Evolutionary conservation across 768 basidiomycete species (phyloP).

Genomic region (Trametes punicea): DNA sequence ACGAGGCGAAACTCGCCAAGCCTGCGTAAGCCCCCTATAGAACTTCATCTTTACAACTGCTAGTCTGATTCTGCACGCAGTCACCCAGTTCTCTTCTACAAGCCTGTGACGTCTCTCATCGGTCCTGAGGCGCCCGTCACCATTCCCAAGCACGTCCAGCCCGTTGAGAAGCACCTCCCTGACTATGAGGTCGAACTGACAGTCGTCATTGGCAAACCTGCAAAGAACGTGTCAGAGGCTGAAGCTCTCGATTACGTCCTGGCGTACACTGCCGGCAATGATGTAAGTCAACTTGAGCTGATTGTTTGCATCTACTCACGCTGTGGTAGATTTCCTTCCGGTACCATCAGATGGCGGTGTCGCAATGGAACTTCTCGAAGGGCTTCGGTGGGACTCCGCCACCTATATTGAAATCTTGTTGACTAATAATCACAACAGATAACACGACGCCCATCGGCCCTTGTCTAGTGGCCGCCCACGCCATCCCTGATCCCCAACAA

Average conservation of each 20-base stretch:
- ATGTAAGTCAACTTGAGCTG: constrained; percentile 40
- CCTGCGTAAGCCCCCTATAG: constrained; percentile 47
- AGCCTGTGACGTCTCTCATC: constrained; percentile 66
- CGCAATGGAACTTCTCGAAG: constrained; percentile 89
- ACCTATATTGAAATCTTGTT: neutral
- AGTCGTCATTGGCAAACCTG: constrained; percentile 79
- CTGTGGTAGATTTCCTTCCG: constrained; percentile 71
- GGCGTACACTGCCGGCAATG: constrained; percentile 78
- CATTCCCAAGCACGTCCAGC: constrained; percentile 68
- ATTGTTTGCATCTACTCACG: neutral
- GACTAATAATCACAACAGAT: constrained; percentile 34
- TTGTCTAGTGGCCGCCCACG: constrained; percentile 64
- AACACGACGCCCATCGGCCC: constrained; percentile 78
- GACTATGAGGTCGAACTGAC: constrained; percentile 84
- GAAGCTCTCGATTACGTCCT: constrained; percentile 86
- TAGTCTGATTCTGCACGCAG: constrained; percentile 46
- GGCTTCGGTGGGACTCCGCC: constrained; percentile 59
- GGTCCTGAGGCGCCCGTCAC: constrained; percentile 64
- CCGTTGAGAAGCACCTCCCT: constrained; percentile 63
- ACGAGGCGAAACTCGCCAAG: constrained; percentile 59
- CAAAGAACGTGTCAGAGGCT: constrained; percentile 74
- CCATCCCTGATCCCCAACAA: constrained; percentile 63
- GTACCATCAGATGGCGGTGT: constrained; percentile 72
- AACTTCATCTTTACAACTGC: constrained; percentile 36
- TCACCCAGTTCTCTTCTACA: constrained; percentile 76